Base-by-base conservation (phyloP, 2,329 filamentous ascomycete species). In the Scolecobasidium constrictum region DNA sequence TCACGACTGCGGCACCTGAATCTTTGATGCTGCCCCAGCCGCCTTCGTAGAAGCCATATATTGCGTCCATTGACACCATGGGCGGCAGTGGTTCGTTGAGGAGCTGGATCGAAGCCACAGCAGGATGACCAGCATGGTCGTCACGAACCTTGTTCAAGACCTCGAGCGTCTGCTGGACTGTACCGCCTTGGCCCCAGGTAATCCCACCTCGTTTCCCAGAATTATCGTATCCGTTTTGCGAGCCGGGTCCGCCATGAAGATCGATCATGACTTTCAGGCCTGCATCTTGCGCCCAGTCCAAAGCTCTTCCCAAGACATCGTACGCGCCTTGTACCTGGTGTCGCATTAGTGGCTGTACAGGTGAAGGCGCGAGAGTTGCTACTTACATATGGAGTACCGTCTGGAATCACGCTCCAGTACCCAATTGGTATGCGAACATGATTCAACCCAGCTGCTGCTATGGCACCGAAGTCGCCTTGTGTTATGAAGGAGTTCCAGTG, bases 171-270 rank as follows among this genome's bases (percentile, higher is more conserved):
- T 90, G 78, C 53, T 94, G 74, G 1, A 78, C 60, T 1, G 73
- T 69, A 11, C 90, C 90, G 55, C 94, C 71, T 0, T 84, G 82
- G 13, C 92, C 92, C 92, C 92, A 98, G 19, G 77, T 73, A 49
- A 96, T 90, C 1, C 64, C 47, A 1, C 92, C 90, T 57, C 83
- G 80, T 7, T 79, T 77, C 0, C 92, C 92, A 51, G 85, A 93
- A 61, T 98, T 92, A 54, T 96, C 95, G 88, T 90, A 96, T 2
- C 92, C 92, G 55, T 98, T 98, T 57, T 96, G 92, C 47, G 83
- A 90, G 0, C 92, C 92, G 0, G 90, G 90, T 22, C 75, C 69
- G n/a, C 75, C 87, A 63, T 98, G 92, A 4, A 95, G 66, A 60
- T 98, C 92, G 3, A 98, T 76, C 49, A 96, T 96, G 28, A 98